These are phyloP conservation scores for Globisporangium yorkense DNA, from an alignment of 352 stramenopile species.

Conservation along the genomic window DNA sequence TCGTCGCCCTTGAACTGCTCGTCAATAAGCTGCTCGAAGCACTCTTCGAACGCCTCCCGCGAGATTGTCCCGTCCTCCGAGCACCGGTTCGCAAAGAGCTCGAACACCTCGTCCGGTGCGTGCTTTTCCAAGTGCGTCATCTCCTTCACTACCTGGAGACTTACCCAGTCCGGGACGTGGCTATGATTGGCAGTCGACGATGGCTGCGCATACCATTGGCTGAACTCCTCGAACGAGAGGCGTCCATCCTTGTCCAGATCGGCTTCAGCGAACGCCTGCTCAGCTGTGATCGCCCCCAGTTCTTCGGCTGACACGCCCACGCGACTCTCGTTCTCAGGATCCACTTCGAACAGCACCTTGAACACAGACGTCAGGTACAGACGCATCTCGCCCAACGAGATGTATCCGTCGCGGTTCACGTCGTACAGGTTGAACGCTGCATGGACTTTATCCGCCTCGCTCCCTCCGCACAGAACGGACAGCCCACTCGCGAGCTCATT, in stretches of 20 bases:
- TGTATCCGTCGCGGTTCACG: slow-evolving; percentile 82
- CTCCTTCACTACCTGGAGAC: slow-evolving; percentile 71
- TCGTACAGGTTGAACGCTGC: slow-evolving; percentile 85
- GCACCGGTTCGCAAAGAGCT: slow-evolving; percentile 81
- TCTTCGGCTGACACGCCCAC: slow-evolving; percentile 71
- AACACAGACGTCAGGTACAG: slow-evolving; percentile 84
- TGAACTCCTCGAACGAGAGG: slow-evolving; percentile 83
- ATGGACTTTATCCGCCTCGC: slow-evolving; percentile 66
- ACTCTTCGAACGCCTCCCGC: slow-evolving; percentile 76
- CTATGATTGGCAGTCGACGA: slow-evolving; percentile 19
- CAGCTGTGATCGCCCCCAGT: slow-evolving; percentile 64
- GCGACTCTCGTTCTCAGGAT: slow-evolving; percentile 44
- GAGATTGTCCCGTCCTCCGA: slow-evolving; percentile 73
- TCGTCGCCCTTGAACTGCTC: slow-evolving; percentile 74
- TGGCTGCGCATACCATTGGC: slow-evolving; percentile 66
- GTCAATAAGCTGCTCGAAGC: slow-evolving; percentile 80
- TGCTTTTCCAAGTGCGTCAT: slow-evolving; percentile 84
- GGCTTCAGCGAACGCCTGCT: slow-evolving; percentile 77
- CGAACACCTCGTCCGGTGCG: slow-evolving; percentile 77
- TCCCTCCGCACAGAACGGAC: slow-evolving; percentile 71
- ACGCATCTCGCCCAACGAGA: slow-evolving; percentile 81
- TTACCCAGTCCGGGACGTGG: slow-evolving; percentile 57
- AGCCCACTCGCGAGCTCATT: slow-evolving; percentile 75
- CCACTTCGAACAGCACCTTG: slow-evolving; percentile 83
- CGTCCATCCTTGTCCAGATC: slow-evolving; percentile 72